Base-by-base conservation (phyloP, 2,329 filamentous ascomycete species). In the Ceratocystis destructans region DNA sequence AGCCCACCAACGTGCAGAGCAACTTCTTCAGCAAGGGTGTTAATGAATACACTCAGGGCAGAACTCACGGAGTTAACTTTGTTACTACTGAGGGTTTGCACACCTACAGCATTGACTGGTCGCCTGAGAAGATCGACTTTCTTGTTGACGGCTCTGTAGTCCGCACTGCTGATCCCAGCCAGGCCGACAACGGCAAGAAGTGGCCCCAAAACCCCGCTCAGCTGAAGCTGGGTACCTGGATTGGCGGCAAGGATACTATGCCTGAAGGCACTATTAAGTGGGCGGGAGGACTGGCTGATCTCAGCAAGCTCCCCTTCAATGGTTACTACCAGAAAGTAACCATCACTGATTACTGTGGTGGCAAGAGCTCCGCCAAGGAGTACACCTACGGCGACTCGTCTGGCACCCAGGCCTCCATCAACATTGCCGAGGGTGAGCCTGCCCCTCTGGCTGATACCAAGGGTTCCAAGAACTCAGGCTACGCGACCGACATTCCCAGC, bases 21-120 rank as follows among this genome's bases (percentile, higher is more conserved):
- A 96, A 96, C 77, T 96, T 93, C 77, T 89, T 88, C 73, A 84
- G 85, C 74, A 87, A 88, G 76, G 87, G 86, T 65, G 68, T 72
- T 72, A 83, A 82, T 53, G 77, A 84, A 68, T 80, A 77, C 33
- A 77, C 76, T 46, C 81, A 79, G 71, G 78, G 81, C 70, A 77
- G 79, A 61, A 81, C 75, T 50, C 77, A 82, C 72, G 71, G 74
- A 31, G 76, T 85, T 59, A 64, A 70, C 57, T 74, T 74, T 64
- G 75, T 77, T 64, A 70, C 73, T 8, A 75, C 77, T 59, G 66
- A 73, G 62, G 71, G 71, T 31, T 80, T 78, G 71, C 85, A 88
- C 76, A 87, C 81, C 66, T 89, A 89, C 76, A 80, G 81, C 17
- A 75, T 89, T 64, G 82, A 87, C 76, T 89, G 87, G 87, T 86